Base-by-base conservation (phyloP, 345 rosid genomes). In the Gossypium stocksii region DNA sequence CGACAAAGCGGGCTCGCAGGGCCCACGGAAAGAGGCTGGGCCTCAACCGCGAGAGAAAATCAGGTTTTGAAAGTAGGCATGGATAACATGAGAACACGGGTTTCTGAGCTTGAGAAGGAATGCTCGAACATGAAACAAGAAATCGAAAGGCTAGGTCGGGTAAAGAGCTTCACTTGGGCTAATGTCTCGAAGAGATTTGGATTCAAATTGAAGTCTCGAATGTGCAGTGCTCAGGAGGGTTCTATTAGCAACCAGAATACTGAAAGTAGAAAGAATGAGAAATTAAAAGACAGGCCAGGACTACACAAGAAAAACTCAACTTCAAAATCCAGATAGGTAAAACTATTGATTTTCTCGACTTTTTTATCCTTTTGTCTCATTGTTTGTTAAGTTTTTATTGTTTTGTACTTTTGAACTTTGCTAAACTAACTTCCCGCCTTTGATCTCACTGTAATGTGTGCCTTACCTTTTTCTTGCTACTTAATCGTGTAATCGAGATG, bases 201-300 rank as follows among this genome's bases (percentile, higher is more conserved):
- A 66, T 89, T 94, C n/a, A 92, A 83, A 86, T 62, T 91, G 44
- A 94, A 94, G 84, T 91, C 98, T 16, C 98, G 92, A 77, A 91
- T 94, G 97, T 94, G 98, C 76, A 94, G 98, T 76, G 97, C 95
- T 7, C 91, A 91, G 76, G 98, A 94, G 77, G 91, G 91, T 29
- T 92, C 97, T 6, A 93, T 92, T 51, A 82, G 89, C 66, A 90
- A 89, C 66, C 93, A 87, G 75, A 90, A 86, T 57, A 83, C 58
- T 10, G 83, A 78, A 66, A 83, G 76, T 72, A 87, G 79, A 73
- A 85, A 86, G 85, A 56, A 72, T 11, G 95, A 84, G 86, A 90
- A 85, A 85, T 82, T 81, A 38, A 90, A 83, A 77, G 87, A 86
- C 22, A 83, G 85, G 76, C 83, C 79, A 56, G 90, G 83, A 65